Evolutionary conservation across 768 basidiomycete genomes (phyloP).

Genomic region (Guyanaporus albipodus): DNA sequence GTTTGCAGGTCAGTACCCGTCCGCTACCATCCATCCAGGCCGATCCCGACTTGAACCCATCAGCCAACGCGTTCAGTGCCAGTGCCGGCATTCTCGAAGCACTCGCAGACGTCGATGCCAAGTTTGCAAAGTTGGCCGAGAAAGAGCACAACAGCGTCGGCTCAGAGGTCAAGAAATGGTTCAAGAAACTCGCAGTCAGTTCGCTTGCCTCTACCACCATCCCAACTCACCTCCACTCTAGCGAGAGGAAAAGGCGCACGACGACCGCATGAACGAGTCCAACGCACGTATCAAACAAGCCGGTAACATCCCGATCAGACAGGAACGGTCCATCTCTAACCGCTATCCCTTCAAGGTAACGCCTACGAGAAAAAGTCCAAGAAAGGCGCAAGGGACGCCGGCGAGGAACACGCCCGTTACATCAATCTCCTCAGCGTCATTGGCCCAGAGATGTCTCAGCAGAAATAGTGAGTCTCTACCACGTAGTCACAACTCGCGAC

Average conservation of each 20-base stretch:
- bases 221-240: conserved; percentile 26
- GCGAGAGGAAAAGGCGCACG: conserved; percentile 81
- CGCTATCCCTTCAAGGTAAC: conserved; percentile 45
- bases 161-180: conserved; percentile 77
- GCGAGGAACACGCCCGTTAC: conserved; percentile 75
- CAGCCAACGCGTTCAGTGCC: conserved; percentile 65
- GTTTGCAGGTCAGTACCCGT: conserved; percentile 61
- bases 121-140: conserved; percentile 70
- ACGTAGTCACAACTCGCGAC: not conserved
- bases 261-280: conserved; percentile 61
- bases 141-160: conserved; percentile 67
- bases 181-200: conserved; percentile 75
- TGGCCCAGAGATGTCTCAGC: conserved; percentile 75
- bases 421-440: conserved; percentile 66
- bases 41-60: no score
- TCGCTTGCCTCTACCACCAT: not conserved
- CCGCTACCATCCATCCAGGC: no score
- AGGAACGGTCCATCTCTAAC: conserved; percentile 3
- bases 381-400: conserved; percentile 61
- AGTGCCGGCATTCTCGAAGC: conserved; percentile 66
- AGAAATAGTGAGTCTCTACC: conserved; percentile 60
- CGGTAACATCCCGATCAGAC: conserved; percentile 33
- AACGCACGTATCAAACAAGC: conserved; percentile 78
- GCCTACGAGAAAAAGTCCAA: conserved; percentile 77
- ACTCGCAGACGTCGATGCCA: conserved; percentile 64